Base-by-base conservation (phyloP, 768 basidiomycete genomes). In the Boletus reticulatus region DNA sequence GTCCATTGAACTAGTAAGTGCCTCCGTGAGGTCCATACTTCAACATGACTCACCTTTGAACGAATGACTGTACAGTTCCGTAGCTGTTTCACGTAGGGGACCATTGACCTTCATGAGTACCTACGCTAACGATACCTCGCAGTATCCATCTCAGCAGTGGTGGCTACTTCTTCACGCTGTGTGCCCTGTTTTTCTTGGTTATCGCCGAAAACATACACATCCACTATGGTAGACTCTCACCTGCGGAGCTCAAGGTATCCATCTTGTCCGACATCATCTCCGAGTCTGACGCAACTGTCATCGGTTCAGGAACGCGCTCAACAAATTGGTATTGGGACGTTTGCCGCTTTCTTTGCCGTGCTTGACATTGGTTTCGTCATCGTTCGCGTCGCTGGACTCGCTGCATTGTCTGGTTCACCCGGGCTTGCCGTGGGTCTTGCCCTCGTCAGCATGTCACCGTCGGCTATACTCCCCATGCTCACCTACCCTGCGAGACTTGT, bases 231-330 rank as follows among this genome's bases (percentile, higher is more conserved):
- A 56, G 67, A 44, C 60, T 69, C 43, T 49, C 67, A 41, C 51
- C 67, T 38, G n/a, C 31, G 1, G 46, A 67, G 24, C 52, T 69
- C 1, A 69, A 69, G 62, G 66, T 67, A 61, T n/a, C 2, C 1
- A n/a, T 29, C 41, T 27, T 19, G n/a, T 31, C 17, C 6, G 20
- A 24, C 16, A 41, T 22, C 0, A 8, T 1, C 1, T n/a, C 13
- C 8, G 4, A 4, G 8, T 14, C 22, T 43, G 12, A 45, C 19
- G 17, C 24, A 12, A 29, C 38, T 13, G 13, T 44, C 31, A 2
- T 32, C 12, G 0, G 1, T 22, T 4, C 34, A 67, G 65, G 55
- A 63, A 48, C 46, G 43, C n/a, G 58, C n/a, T 10, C 47, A 54
- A 17, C 17, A 17, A 2, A 50, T 63, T 19, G 67, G 67, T 5